Evolutionary conservation across 2,329 filamentous ascomycete genomes (phyloP).

Genomic region (Fusarium tjaetaba): DNA sequence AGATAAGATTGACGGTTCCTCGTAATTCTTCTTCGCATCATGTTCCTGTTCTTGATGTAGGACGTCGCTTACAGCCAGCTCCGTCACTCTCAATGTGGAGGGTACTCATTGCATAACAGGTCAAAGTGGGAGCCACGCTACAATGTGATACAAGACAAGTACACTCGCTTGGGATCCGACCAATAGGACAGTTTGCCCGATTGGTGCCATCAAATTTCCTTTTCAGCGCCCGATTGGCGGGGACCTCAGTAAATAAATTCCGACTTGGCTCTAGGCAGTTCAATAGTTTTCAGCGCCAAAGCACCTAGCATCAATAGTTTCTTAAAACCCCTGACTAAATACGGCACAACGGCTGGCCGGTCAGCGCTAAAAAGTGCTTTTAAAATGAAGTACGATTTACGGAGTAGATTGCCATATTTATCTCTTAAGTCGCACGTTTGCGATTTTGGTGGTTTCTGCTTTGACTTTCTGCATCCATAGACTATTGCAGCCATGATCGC

Average conservation of each 20-base stretch:
- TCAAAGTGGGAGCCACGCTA: too few species aligned
- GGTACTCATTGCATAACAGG: not conserved
- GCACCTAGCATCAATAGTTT: slow-evolving; percentile 2
- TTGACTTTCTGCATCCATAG: too few species aligned
- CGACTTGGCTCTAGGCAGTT: not conserved
- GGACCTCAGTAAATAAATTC: not conserved
- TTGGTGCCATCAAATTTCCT: not conserved
- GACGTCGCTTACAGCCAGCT: not conserved
- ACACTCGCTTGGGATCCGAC: not conserved
- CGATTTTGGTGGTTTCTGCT: not conserved
- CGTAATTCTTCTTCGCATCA: not conserved
- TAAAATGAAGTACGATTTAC: not conserved
- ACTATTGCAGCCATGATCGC: not conserved
- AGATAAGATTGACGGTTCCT: too few species aligned
- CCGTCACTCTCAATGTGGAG: accelerated
- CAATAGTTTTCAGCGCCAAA: not conserved
- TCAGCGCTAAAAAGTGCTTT: not conserved
- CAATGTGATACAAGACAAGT: not conserved
- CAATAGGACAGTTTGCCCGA: not conserved
- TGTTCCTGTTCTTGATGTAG: not conserved
- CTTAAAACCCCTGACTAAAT: not conserved
- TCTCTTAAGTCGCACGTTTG: accelerated
- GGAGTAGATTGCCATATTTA: not conserved
- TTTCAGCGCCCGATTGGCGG: not conserved
- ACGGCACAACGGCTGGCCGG: not conserved